These are phyloP conservation scores for Pueraria montana DNA, from an alignment of 306 rosid species.

Conservation along the genomic window DNA sequence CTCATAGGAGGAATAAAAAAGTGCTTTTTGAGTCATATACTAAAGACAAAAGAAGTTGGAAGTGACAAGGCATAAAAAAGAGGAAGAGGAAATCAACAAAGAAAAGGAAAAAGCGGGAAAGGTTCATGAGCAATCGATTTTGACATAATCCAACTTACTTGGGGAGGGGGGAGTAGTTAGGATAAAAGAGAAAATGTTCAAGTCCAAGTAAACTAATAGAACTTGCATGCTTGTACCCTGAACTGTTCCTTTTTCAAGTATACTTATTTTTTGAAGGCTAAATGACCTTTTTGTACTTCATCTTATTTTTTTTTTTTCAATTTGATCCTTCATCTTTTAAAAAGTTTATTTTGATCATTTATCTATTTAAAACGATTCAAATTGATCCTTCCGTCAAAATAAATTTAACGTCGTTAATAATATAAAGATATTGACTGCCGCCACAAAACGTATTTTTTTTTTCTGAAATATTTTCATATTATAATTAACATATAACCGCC, in stretches of 20 bases:
- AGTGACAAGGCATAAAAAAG: slow-evolving; percentile 15
- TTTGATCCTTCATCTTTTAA: no score
- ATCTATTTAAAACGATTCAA: no score
- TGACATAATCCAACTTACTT: slow-evolving; percentile 30
- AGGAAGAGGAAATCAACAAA: background rate
- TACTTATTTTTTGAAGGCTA: background rate
- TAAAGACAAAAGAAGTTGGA: background rate
- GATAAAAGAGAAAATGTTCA: slow-evolving; percentile 17
- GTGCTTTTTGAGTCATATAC: slow-evolving; percentile 18
- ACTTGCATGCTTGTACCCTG: slow-evolving; percentile 5
- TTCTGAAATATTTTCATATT: no score
- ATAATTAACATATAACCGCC: no score
- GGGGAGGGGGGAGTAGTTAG: background rate
- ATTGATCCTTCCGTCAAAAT: no score
- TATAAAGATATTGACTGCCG: no score
- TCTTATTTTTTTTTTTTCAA: no score
- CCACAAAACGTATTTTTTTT: no score
- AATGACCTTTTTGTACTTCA: no score
- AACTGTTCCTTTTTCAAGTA: background rate
- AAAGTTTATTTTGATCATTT: no score
- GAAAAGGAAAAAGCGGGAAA: slow-evolving; percentile 2
- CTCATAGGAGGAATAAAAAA: background rate
- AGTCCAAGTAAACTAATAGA: slow-evolving; percentile 18
- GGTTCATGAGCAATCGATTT: slow-evolving; percentile 39
- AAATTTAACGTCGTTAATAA: no score